These are phyloP conservation scores for Stagonosporopsis tanaceti DNA, from an alignment of 2,329 filamentous ascomycete genomes.

Conservation along the genomic window DNA sequence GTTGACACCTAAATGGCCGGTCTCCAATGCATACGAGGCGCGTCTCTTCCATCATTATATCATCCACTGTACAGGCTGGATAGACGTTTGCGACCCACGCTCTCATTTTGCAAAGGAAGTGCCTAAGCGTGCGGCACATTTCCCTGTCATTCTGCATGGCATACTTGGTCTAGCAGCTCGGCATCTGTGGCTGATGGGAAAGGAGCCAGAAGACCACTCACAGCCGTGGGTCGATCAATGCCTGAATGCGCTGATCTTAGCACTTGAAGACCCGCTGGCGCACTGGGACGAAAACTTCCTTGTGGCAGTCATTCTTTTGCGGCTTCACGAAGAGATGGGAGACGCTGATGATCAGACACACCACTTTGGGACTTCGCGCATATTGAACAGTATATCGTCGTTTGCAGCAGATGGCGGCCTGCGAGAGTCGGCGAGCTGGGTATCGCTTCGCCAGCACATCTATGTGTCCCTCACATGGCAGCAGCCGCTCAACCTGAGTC, in stretches of 20 bases:
- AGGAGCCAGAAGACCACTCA: conserved; percentile 52
- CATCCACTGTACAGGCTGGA: conserved; percentile 39
- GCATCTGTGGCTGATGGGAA: conserved; percentile 53
- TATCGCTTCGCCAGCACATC: conserved; percentile 53
- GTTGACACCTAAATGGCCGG: conserved; percentile 34
- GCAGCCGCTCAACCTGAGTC: conserved; percentile 41
- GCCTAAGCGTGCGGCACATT: conserved; percentile 56
- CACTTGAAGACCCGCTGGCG: conserved; percentile 52
- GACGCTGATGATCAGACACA: conserved; percentile 51
- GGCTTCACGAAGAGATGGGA: conserved; percentile 59
- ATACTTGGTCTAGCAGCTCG: conserved; percentile 58
- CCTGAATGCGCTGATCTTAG: conserved; percentile 57
- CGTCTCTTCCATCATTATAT: conserved; percentile 42
- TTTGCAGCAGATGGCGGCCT: conserved; percentile 51
- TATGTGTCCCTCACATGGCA: conserved; percentile 51
- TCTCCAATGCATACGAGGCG: conserved; percentile 35
- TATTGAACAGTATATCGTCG: conserved; percentile 50
- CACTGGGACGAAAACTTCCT: conserved; percentile 58
- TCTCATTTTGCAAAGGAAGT: conserved; percentile 56
- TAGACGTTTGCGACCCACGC: conserved; percentile 38
- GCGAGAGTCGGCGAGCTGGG: conserved; percentile 52
- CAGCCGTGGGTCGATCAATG: conserved; percentile 57
- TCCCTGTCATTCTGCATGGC: conserved; percentile 58
- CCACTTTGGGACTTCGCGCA: conserved; percentile 50
- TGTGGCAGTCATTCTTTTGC: conserved; percentile 58